A percentile compares a stretch with the other conserved stretches of the same genome.
Conservation (phyloP, 805 yeast species). For the Blastobotrys parvus region DNA sequence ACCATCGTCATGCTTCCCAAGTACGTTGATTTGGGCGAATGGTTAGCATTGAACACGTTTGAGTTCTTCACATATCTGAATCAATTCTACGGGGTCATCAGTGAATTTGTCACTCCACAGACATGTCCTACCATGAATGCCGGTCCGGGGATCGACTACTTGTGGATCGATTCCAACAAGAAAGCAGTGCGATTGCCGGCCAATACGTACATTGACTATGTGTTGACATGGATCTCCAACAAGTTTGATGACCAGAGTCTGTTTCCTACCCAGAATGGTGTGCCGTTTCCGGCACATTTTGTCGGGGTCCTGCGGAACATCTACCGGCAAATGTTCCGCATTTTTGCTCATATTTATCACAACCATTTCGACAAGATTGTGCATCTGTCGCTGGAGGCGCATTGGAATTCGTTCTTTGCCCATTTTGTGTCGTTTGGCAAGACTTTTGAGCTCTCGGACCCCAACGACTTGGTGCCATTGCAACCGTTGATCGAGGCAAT, state of each 20-base stretch:
- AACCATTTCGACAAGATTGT: constrained; percentile 90
- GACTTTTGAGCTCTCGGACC: constrained; percentile 75
- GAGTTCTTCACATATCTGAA: constrained; percentile 80
- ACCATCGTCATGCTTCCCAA: constrained; percentile 93
- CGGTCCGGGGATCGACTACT: constrained; percentile 82
- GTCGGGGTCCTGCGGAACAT: constrained; percentile 77
- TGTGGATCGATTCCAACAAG: constrained; percentile 79
- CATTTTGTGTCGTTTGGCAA: constrained; percentile 83
- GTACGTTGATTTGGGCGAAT: constrained; percentile 88
- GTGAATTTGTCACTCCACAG: constrained; percentile 86
- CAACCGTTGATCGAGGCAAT: constrained; percentile 66
- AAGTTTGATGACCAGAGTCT: constrained; percentile 82
- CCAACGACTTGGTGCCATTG: constrained; percentile 72
- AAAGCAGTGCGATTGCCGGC: constrained; percentile 87
- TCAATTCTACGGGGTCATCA: constrained; percentile 82
- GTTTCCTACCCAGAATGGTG: constrained; percentile 86
- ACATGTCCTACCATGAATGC: constrained; percentile 92
- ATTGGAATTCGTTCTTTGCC: constrained; percentile 95
- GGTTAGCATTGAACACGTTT: constrained; percentile 90
- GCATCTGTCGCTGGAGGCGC: constrained; percentile 91
- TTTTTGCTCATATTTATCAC: constrained; percentile 90
- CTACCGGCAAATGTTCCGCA: constrained; percentile 84
- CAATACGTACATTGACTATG: constrained; percentile 83
- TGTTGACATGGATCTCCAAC: constrained; percentile 79
- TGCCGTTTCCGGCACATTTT: constrained; percentile 83